A percentile compares a stretch with the other conserved stretches of the same genome.
Evolutionary conservation across 805 yeast species (phyloP).

Genomic region (Saccharomyces jurei): DNA sequence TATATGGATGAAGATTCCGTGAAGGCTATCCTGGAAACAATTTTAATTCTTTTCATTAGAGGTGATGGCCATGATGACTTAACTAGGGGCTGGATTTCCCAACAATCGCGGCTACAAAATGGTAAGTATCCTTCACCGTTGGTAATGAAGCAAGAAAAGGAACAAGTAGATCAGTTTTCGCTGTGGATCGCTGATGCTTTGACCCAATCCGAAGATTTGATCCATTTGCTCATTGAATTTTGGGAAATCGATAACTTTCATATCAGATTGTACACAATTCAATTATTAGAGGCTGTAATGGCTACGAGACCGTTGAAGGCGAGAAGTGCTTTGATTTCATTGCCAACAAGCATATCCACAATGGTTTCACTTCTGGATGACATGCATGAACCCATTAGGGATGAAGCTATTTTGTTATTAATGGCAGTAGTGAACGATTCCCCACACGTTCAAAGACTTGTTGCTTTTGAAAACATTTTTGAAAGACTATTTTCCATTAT

Average conservation of each 20-base stretch:
- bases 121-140: slow-evolving; percentile 76
- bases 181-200: slow-evolving; percentile 93
- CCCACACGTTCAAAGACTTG: slow-evolving; percentile 80
- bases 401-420: slow-evolving; percentile 77
- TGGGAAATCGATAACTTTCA: slow-evolving; percentile 63
- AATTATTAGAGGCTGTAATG: slow-evolving; percentile 74
- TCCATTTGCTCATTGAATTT: slow-evolving; percentile 40
- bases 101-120: slow-evolving; percentile 63
- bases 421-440: slow-evolving; percentile 77
- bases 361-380: slow-evolving; percentile 58
- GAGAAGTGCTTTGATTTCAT: slow-evolving; percentile 60
- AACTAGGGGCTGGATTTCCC: slow-evolving; percentile 64
- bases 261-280: slow-evolving; percentile 70
- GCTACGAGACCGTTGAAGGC: slow-evolving; percentile 67
- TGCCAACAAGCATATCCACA: slow-evolving; percentile 74
- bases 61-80: slow-evolving; percentile 54
- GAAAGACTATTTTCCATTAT: slow-evolving; percentile 74
- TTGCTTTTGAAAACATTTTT: slow-evolving; percentile 90
- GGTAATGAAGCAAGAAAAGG: slow-evolving; percentile 42
- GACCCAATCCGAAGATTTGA: slow-evolving; percentile 44
- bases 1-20: slow-evolving; percentile 60
- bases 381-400: slow-evolving; percentile 75
- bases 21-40: slow-evolving; percentile 77
- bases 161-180: slow-evolving; percentile 70
- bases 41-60: slow-evolving; percentile 70